These are phyloP conservation scores for Protea cynaroides DNA, from an alignment of 164 flowering plant species.

Conservation along the genomic window DNA sequence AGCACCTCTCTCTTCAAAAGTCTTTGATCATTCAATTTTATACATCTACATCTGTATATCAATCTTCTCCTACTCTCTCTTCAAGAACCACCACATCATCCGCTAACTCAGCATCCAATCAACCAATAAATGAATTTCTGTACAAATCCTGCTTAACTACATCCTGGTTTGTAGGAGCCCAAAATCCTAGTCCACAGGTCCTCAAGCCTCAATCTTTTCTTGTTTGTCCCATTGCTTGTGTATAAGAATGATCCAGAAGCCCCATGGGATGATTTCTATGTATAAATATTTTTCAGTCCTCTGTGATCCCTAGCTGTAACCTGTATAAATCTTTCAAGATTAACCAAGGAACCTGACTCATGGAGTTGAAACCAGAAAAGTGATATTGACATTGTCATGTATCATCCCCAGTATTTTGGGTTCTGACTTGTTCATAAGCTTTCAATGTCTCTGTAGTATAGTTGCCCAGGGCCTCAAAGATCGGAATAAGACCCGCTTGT, in stretches of 20 bases:
- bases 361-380: neutral
- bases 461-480: constrained; percentile 70
- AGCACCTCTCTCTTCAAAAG: neutral
- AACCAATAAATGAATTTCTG: constrained; percentile 48
- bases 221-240: neutral
- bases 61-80: neutral
- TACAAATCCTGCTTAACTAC: constrained; percentile 25
- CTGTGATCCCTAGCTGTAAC: neutral
- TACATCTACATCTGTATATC: constrained; percentile 7
- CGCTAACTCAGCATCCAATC: constrained; percentile 17
- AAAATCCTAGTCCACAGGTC: neutral
- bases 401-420: constrained; percentile 20
- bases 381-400: constrained; percentile 9
- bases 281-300: neutral
- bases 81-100: constrained; percentile 1
- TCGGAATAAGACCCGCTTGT: constrained; percentile 73
- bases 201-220: neutral
- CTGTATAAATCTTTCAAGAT: neutral
- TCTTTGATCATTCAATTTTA: constrained; percentile 11
- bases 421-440: constrained; percentile 72
- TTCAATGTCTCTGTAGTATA: constrained; percentile 58
- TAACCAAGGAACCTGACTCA: constrained; percentile 2
- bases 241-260: neutral
- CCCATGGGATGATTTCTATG: neutral
- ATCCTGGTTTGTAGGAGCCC: constrained; percentile 3